Percentiles rank a stretch among this genome's conserved stretches.
Conservation (phyloP, 1,284 basidiomycete genomes). For the Cutaneotrichosporon sp. region DNA sequence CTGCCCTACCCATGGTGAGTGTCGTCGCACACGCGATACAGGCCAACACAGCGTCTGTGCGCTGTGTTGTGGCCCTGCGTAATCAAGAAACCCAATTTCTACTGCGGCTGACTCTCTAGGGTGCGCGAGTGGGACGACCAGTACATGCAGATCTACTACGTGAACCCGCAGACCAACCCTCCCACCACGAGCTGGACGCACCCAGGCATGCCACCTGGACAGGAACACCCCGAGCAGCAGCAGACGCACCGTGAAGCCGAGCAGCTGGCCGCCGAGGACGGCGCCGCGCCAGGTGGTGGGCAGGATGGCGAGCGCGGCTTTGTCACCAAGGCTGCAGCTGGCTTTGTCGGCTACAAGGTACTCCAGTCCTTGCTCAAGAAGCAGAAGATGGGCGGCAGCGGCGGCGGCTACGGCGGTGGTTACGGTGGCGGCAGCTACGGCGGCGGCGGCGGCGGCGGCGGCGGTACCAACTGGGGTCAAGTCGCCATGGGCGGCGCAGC, state of each 20-base stretch:
- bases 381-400: slow-evolving; percentile 7
- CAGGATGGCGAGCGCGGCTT: slow-evolving; percentile 17
- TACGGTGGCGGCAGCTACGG: background rate
- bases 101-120: background rate
- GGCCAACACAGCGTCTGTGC: no score
- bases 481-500: slow-evolving; percentile 1
- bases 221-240: slow-evolving; percentile 28
- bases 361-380: slow-evolving; percentile 5
- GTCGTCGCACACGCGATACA: no score
- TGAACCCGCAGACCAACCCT: slow-evolving; percentile 31
- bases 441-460: background rate
- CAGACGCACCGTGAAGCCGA: slow-evolving; percentile 8
- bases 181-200: slow-evolving; percentile 34
- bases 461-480: slow-evolving; percentile 1
- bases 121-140: slow-evolving; percentile 28
- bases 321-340: slow-evolving; percentile 4
- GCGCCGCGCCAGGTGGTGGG: slow-evolving; percentile 12
- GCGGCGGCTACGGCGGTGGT: slow-evolving; percentile 1
- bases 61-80: no score
- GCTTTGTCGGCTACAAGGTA: slow-evolving; percentile 12
- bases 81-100: no score
- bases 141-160: slow-evolving; percentile 34
- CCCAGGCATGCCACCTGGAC: slow-evolving; percentile 19
- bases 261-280: slow-evolving; percentile 9
- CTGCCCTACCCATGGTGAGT: slow-evolving; percentile 12